Evolutionary conservation across 2,329 filamentous ascomycete species (phyloP), one percentile per base, ranked within the genome.

Genomic region (Acrocalymma vagum): DNA sequence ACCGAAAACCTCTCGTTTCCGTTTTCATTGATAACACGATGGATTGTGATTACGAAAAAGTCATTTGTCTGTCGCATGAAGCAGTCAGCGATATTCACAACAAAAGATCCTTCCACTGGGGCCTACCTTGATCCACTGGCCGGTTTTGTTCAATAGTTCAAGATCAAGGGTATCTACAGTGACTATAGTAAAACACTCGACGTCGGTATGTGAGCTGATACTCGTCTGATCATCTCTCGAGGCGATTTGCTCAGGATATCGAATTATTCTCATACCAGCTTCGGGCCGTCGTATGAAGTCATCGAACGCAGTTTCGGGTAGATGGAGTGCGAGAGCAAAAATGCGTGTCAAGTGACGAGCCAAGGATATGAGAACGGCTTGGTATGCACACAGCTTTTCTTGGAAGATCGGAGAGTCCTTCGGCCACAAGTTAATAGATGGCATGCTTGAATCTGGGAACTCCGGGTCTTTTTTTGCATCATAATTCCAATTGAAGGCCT

Each of bases 41-140:
- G 75, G 15, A 77, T 67, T 1, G 71, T 76, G 30, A 69, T 74
- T 28, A 72, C 56, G 31, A 73, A 77, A 33, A 48, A 41, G 30
- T 72, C 74, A 38, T 78, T 78, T 1, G 73, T 76, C 49, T 72
- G 72, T 14, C 73, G 63, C 62, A 73, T 72, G 52, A 78, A 49
- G 29, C 60, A 63, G 40, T 66, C 55, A 0, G 61, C 64, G 5
- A 68, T 59, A 31, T 68, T 68, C 32, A 63, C 62, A 5, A 69
- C 64, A 16, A 67, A 58, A 3, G 60, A 61, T 18, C 53, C 53
- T 7, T 53, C 49, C 16, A 51, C 46, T 2, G 65, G 65, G 4
- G 60, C 53, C n/a, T 6, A 60, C 65, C 14, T 59, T 50, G n/a
- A 70, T 53, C 64, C 65, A 69, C 7, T 52, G 24, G 9, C 64